Conservation (phyloP, 169 alveolate species). For the Plasmodium vivax region DNA sequence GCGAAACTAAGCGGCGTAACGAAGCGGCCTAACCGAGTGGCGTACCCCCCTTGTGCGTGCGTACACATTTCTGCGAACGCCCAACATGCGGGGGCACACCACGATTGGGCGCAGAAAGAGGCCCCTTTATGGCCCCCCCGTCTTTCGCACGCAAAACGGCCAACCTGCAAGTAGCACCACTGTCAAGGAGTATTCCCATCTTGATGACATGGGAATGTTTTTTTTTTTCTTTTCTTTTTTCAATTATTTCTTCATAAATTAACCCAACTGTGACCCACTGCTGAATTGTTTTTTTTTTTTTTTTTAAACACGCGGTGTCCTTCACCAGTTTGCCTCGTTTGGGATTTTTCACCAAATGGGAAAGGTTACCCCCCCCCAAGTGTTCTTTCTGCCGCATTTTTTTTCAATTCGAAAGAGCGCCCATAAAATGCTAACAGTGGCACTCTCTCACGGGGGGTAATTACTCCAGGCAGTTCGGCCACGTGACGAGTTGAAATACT, state of each 20-base stretch:
- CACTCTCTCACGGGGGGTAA: not conserved
- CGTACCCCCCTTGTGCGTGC: not conserved
- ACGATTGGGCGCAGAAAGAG: not conserved
- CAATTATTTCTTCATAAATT: not conserved
- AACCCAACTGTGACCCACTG: not conserved
- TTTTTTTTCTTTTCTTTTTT: not conserved
- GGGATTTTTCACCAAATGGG: not conserved
- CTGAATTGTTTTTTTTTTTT: too few relatives aligned
- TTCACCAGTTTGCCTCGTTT: not conserved
- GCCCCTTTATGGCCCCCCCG: not conserved
- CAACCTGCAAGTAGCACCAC: not conserved
- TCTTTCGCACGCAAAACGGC: not conserved
- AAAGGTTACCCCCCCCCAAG: not conserved
- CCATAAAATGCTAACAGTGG: not conserved
- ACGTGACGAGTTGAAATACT: too few relatives aligned
- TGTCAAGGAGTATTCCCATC: not conserved
- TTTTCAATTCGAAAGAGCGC: not conserved
- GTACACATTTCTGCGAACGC: not conserved
- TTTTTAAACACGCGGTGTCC: not conserved
- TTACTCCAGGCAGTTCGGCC: not conserved
- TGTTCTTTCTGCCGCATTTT: not conserved
- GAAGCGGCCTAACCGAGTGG: not conserved
- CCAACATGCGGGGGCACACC: not conserved
- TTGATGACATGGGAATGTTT: not conserved
- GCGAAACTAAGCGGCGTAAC: too few relatives aligned